Evolutionary conservation across 495 filamentous ascomycete species (phyloP), one percentile per base, ranked within the genome.

Genomic region (Aspergillus ostianus): DNA sequence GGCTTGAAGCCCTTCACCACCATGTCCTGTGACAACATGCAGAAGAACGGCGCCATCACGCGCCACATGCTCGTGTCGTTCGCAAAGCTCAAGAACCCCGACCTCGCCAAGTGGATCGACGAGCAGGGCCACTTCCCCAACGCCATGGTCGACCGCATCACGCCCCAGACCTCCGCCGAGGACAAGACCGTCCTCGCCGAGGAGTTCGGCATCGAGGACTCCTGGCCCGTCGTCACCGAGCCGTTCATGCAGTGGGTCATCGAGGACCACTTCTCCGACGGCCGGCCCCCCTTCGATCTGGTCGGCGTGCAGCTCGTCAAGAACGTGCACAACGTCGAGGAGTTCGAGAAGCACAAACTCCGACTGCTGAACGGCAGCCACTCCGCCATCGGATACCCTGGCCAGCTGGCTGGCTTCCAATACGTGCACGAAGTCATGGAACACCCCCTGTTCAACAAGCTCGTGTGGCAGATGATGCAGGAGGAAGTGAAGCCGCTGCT

Each of bases 11-110:
- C 77, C 23, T 80, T 80, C 68, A 80, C 77, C 59, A 76, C 79
- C 48, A 69, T 80, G 71, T 80, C 77, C 8, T 80, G 77, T 59
- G 77, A 80, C 58, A 80, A 80, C 65, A 80, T 80, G 77, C 74
- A 79, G 69, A 78, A 78, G 69, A 80, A 80, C 64, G 77, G 77
- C 23, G 67, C 76, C 58, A 79, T 80, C 69, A 74, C 75, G 4
- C 76, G 77, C 50, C 67, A 78, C 62, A 80, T 80, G 77, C 76
- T 80, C 50, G 64, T 69, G 51, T 78, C 76, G 3, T 80, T 80
- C 57, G 74, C 77, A 0, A 73, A 67, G 30, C 58, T 75, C 23
- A 69, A 70, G 18, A 67, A 78, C 67, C 75, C 77, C 9, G 64
- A 72, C 20, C 46, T 80, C 44, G 77, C 77, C n/a, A 55, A 72